Evolutionary conservation across 164 flowering plant genomes (phyloP), one percentile per base, ranked within the genome.

Genomic region (Piper longum): DNA sequence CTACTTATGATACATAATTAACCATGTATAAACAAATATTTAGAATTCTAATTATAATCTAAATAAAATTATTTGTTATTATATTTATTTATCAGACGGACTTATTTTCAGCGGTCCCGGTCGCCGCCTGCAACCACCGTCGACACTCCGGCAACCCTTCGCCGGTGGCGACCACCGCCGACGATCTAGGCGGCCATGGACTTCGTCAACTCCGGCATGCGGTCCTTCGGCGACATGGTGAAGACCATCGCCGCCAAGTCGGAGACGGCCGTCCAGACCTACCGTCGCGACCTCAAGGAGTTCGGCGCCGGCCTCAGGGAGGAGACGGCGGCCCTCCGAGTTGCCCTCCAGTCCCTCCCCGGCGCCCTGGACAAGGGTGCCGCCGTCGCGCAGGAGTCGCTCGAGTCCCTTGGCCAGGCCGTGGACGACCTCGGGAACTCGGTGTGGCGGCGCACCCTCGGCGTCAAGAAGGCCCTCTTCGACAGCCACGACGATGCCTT

Each of bases 381-480:
- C 26, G 77, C 86, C 7, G 82, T 77, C 1, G 98, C 93, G 3
- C 97, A 88, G 43, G 86, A 66, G 13, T 83, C 93, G 13, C 77
- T 92, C 2, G 96, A 82, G 70, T 78, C 91, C 0, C 85, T 92
- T 13, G 96, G 98, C 5, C 86, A 84, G 62, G 90, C 82, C 3
- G 77, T 91, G 19, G 98, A 91, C 60, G 80, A 79, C 36, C 54
- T 89, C 43, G 86, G 96, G 2, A 63, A 62, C 73, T 59, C 88
- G 17, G 91, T 91, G 4, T 80, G 84, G 85, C 70, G 76, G 60
- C 83, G 84, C 12, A 79, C 89, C 58, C 69, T 92, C 1, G 79
- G 74, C 64, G 80, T 86, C 61, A 86, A 75, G 72, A 87, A 82
- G 0, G 66, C 72, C 0, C 63, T 86, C 39, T 71, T 77, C 16